Conservation (phyloP, 2,329 filamentous ascomycete genomes). For the Pestalotiopsis sp. region DNA sequence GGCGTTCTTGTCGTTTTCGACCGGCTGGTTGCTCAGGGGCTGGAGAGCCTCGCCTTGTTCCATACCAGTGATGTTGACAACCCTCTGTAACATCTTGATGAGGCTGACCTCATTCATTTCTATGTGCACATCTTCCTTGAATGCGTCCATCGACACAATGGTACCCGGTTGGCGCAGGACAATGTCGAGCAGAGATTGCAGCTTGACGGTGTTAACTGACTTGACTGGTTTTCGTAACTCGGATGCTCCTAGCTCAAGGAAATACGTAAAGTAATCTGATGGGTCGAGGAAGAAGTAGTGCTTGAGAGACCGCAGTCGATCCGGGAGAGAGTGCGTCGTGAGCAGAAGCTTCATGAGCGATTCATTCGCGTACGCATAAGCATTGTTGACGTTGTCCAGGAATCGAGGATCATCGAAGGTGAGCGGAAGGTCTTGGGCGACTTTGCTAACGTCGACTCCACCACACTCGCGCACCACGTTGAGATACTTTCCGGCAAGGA, state of each 20-base stretch:
- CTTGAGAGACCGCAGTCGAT: conserved; percentile 85
- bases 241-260: conserved; percentile 85
- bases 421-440: conserved; percentile 81
- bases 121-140: conserved; percentile 97
- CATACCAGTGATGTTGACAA: conserved; percentile 94
- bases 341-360: conserved; percentile 88
- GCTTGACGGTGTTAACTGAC: conserved; percentile 85
- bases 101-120: conserved; percentile 94
- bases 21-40: conserved; percentile 64
- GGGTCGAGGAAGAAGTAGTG: conserved; percentile 99
- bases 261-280: conserved; percentile 97
- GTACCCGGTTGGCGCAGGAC: conserved; percentile 95
- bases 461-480: conserved; percentile 98
- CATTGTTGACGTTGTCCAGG: conserved; percentile 91
- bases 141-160: conserved; percentile 89
- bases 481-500: conserved; percentile 94
- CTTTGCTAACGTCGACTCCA: conserved; percentile 89
- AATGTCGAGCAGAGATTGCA: conserved; percentile 93
- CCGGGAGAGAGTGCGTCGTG: conserved; percentile 88
- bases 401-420: conserved; percentile 93
- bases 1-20: conserved; percentile 84
- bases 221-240: conserved; percentile 90
- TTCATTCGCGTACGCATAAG: conserved; percentile 93
- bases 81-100: conserved; percentile 90
- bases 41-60: conserved; percentile 85